These are phyloP conservation scores for Artomyces pyxidatus DNA, from an alignment of 768 basidiomycete genomes.

Conservation along the genomic window DNA sequence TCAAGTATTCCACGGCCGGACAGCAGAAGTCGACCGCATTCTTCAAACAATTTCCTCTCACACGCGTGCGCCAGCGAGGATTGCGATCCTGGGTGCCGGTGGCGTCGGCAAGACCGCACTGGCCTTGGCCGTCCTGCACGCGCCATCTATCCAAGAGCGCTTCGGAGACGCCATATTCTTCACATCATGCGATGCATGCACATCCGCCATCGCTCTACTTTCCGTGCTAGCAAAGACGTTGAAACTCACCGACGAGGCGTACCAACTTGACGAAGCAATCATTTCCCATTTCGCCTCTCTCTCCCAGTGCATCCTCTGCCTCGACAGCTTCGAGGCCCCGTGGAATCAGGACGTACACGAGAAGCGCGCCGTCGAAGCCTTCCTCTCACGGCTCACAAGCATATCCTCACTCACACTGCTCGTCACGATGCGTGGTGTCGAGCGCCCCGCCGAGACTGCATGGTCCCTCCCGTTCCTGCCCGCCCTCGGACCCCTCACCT, in stretches of 20 bases:
- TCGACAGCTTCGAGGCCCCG: conserved; percentile 36
- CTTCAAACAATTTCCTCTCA: background rate
- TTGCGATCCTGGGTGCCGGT: conserved; percentile 19
- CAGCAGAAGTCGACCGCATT: background rate
- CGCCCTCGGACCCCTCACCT: background rate
- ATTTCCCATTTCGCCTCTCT: conserved; percentile 1
- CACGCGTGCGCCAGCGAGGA: background rate
- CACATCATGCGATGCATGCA: conserved; percentile 27
- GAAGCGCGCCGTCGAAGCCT: background rate
- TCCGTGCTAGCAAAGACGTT: conserved; percentile 15
- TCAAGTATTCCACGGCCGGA: background rate
- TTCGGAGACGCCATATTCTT: conserved; percentile 23
- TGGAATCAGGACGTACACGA: conserved; percentile 20
- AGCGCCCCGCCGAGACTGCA: background rate
- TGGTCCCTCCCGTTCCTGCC: conserved; percentile 2
- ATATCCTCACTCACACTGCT: background rate
- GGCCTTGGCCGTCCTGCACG: conserved; percentile 26
- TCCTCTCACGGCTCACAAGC: background rate
- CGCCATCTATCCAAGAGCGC: conserved; percentile 13
- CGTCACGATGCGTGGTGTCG: conserved; percentile 4
- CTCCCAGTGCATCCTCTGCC: conserved; percentile 23
- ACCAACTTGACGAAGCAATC: background rate
- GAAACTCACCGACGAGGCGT: background rate
- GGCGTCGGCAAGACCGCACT: conserved; percentile 34
- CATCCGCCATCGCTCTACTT: conserved; percentile 18